Evolutionary conservation across 2,329 filamentous ascomycete genomes (phyloP).

Genomic region (Didymella segeticola): DNA sequence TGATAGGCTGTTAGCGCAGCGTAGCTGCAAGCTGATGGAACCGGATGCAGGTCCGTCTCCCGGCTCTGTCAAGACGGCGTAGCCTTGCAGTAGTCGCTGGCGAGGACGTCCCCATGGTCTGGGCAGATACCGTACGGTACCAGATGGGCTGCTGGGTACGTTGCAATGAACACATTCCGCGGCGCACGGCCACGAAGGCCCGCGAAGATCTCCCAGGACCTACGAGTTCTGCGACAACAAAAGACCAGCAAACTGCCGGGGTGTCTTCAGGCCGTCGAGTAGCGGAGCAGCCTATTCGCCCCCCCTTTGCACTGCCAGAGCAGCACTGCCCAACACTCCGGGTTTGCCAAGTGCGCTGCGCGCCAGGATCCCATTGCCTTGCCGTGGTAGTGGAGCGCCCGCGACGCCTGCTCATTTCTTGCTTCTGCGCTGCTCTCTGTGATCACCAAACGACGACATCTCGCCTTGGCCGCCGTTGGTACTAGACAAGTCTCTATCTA

Average conservation of each 20-base stretch:
- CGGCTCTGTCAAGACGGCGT: constrained; percentile 16
- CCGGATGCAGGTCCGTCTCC: constrained; percentile 18
- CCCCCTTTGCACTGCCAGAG: constrained; percentile 18
- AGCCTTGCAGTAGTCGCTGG: constrained; percentile 17
- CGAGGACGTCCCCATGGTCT: constrained; percentile 12
- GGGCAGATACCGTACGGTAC: too few species aligned
- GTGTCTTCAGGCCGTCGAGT: constrained; percentile 9
- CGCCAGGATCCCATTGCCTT: constrained; percentile 19
- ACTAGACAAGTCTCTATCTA: background rate
- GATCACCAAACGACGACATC: constrained; percentile 16
- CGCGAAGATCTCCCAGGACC: constrained; percentile 11
- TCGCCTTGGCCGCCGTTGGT: constrained; percentile 13
- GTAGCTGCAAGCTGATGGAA: constrained; percentile 8
- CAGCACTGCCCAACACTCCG: constrained; percentile 19
- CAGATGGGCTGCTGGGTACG: constrained; percentile 3
- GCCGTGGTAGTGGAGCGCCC: constrained; percentile 19
- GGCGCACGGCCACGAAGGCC: constrained; percentile 11
- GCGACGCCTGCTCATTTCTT: constrained; percentile 22
- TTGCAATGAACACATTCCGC: constrained; percentile 11
- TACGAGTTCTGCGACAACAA: constrained; percentile 9
- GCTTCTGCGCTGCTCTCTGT: constrained; percentile 10
- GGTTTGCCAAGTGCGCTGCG: constrained; percentile 19
- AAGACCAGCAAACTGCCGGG: constrained; percentile 12
- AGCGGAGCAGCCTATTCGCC: constrained; percentile 10
- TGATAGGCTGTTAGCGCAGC: constrained; percentile 9